Base-by-base conservation (phyloP, 176 grass and related monocot species). In the Eragrostis curvula region DNA sequence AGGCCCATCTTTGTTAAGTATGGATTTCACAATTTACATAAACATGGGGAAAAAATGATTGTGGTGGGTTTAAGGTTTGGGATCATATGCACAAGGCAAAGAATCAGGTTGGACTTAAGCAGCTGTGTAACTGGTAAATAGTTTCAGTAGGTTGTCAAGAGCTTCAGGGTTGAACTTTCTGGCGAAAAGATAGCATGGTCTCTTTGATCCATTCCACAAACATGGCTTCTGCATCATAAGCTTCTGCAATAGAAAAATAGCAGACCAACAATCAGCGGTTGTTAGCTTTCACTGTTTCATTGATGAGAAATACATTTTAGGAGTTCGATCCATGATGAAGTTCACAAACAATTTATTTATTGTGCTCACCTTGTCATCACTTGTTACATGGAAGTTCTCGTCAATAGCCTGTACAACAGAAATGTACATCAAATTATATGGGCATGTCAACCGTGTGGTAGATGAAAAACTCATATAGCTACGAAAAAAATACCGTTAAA, bases 131-230 rank as follows among this genome's bases (percentile, higher is more conserved):
- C 86, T 95, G 81, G 84, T 89, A 83, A 95, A 98, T 80, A 89
- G 75, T 66, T 93, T 91, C 82, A 93, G 79, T 86, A 98, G 42
- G 79, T 89, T 95, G 82, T 91, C 90, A 48, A 89, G 90, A 58
- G 90, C 73, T 78, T 95, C 96, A 1, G 92, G 96, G 53, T 91
- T 88, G 57, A 98, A 98, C 75, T 98, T 98, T 67, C 96, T 90
- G 24, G 96, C 92, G 75, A 98, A 98, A 76, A 98, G 90, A 55
- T 98, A 98, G 79, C 96, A 98, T 32, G 96, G 92, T 82, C 92
- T 93, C 88, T 93, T 98, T 23, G 86, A 89, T 79, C 96, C 92
- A 50, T 98, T 99, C 96, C 96, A 96, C 56, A 96, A 88, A 80
- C 96, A 99, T 15, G 96, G 87, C 45, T 78, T 86, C 80, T 66